These are phyloP conservation scores for Myochromella boudieri DNA, from an alignment of 768 basidiomycete species.

Conservation along the genomic window DNA sequence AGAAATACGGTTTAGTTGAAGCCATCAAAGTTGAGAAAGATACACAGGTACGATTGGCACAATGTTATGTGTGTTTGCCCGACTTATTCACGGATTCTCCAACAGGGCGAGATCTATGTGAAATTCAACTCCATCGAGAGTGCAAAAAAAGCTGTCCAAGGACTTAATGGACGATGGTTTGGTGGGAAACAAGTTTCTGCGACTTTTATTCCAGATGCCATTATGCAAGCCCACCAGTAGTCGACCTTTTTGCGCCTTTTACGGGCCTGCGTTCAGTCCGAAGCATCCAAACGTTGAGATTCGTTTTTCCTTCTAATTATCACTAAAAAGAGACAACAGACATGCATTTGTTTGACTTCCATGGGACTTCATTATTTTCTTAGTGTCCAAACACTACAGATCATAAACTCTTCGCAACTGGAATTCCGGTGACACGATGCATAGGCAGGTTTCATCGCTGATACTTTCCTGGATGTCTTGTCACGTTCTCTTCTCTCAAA, in stretches of 20 bases:
- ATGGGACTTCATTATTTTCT: conserved; percentile 27
- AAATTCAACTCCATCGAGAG: conserved; percentile 81
- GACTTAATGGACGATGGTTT: conserved; percentile 96
- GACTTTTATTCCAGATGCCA: conserved; percentile 87
- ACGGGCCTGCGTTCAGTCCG: conserved; percentile 11
- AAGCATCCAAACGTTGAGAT: no score
- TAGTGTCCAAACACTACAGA: conserved; percentile 30
- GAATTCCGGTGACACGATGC: conserved; percentile 21
- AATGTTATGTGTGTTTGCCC: not conserved
- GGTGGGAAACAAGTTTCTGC: conserved; percentile 89
- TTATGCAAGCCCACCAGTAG: conserved; percentile 90
- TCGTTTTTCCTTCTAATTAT: conserved; percentile 21
- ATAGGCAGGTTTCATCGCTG: conserved; percentile 42
- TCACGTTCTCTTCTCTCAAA: conserved; percentile 27
- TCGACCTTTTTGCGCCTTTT: conserved; percentile 16
- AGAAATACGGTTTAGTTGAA: conserved; percentile 84
- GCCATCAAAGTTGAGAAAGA: conserved; percentile 94
- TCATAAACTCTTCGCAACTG: conserved; percentile 19
- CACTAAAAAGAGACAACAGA: conserved; percentile 28
- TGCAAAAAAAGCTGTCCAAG: conserved; percentile 83
- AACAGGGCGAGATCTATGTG: conserved; percentile 94
- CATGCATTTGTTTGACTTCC: conserved; percentile 34
- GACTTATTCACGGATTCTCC: conserved; percentile 10
- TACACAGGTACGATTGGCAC: conserved; percentile 60
- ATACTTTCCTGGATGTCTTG: conserved; percentile 26